Evolutionary conservation across 1,284 basidiomycete species (phyloP), one percentile per base, ranked within the genome.

Genomic region (Schizophyllum commune): DNA sequence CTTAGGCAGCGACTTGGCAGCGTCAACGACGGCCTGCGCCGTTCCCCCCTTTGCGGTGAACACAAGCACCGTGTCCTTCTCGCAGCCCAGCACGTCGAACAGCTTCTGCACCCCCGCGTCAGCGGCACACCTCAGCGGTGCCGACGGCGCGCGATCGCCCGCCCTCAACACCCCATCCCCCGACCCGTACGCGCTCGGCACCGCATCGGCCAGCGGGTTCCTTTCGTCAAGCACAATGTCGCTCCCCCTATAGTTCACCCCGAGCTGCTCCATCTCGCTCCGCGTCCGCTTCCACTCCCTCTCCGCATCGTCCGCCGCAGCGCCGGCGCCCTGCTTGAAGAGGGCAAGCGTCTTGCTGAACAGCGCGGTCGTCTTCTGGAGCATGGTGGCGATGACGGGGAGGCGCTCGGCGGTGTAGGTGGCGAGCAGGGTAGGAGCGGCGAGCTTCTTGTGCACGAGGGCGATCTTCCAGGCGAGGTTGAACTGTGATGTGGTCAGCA

Each of bases 391-490:
- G 47, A 78, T 72, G 11, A 78, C 73, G 0, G 75, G 77, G 8
- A 73, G 60, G n/a, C 75, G 77, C 55, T 77, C 77, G 2, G 65
- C 27, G 15, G 67, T 68, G 60, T 77, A 76, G 0, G 75, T 71
- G 2, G 71, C 66, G 1, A 79, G 70, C 15, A 78, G 68, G 1
- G 67, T 64, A 0, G 53, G 20, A 0, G 71, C 65, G 2, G 78
- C 67, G 27, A 72, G 63, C 1, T 69, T 69, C 33, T 75, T 74
- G 32, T 71, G 58, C 32, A 75, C 75, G 6, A 77, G 65, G 7
- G 74, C 69, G 22, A 79, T 59, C 56, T 80, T 79, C 78, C 77
- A 80, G 0, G 66, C 73, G 1, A 79, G 65, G 60, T 79, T 80
- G 59, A 75, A 69, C 4, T 62, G 52, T 22, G 22, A 13, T n/a